Evolutionary conservation across 2,329 filamentous ascomycete genomes (phyloP).

Genomic region (Knufia petricola): DNA sequence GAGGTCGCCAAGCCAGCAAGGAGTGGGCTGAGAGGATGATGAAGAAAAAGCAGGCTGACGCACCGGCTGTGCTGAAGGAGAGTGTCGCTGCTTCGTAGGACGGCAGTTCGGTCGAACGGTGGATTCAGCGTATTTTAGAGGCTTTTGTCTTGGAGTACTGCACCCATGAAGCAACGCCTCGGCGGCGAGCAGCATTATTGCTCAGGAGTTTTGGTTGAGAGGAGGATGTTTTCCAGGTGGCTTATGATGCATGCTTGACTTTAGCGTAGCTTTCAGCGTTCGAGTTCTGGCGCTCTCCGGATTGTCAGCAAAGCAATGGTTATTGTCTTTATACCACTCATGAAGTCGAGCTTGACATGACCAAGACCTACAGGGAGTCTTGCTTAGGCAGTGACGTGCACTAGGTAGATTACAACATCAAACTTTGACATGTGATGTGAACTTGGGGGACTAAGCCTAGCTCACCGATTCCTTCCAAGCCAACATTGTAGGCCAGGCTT

Average conservation of each 20-base stretch:
- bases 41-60: slow-evolving; percentile 17
- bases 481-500: too few relatives aligned
- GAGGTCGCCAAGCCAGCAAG: slow-evolving; percentile 27
- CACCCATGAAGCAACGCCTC: not conserved
- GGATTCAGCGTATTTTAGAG: not conserved
- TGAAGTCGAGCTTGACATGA: too few relatives aligned
- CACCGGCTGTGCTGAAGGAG: not conserved
- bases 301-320: too few relatives aligned
- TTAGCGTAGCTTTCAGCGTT: too few relatives aligned
- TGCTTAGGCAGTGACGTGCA: too few relatives aligned
- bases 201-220: not conserved
- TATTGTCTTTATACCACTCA: too few relatives aligned
- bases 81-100: not conserved
- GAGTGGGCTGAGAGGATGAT: slow-evolving; percentile 30
- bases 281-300: too few relatives aligned
- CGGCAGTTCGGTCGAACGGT: not conserved
- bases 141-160: not conserved
- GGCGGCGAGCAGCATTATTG: not conserved
- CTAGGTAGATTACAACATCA: too few relatives aligned
- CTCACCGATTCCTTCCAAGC: too few relatives aligned
- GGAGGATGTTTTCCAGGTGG: not conserved
- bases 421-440: too few relatives aligned
- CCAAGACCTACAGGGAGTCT: too few relatives aligned
- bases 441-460: too few relatives aligned
- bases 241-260: not conserved